Conservation (phyloP, 495 filamentous ascomycete genomes). For the Talaromyces liani region DNA sequence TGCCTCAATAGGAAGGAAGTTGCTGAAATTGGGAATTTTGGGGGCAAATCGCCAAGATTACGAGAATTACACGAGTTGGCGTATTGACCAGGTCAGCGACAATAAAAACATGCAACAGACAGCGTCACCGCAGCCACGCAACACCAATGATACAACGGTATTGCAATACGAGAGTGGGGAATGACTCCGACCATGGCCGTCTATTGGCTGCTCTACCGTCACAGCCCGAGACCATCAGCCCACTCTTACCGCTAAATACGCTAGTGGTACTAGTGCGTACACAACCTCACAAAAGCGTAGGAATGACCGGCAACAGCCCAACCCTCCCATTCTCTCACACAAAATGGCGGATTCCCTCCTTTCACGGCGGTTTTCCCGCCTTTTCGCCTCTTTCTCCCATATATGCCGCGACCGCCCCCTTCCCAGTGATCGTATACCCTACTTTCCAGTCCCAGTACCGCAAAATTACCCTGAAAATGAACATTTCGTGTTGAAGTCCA, state of each 20-base stretch:
- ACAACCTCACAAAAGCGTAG: not conserved
- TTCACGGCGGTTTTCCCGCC: not conserved
- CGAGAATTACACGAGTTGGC: not conserved
- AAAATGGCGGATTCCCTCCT: not conserved
- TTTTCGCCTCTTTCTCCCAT: not conserved
- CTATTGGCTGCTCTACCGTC: not conserved
- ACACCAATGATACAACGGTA: not conserved
- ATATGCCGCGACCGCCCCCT: not conserved
- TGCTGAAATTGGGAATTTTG: not conserved
- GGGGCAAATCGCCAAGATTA: not conserved
- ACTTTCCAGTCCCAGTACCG: not conserved
- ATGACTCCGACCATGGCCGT: not conserved
- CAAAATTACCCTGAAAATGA: not conserved
- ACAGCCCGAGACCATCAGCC: not conserved
- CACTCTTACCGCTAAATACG: not conserved
- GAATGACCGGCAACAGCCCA: not conserved
- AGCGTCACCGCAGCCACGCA: not conserved
- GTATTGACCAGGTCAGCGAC: not conserved
- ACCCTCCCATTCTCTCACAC: not conserved
- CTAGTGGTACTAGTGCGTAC: not conserved
- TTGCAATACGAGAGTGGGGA: not conserved
- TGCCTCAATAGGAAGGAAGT: not conserved
- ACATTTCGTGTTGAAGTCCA: not conserved
- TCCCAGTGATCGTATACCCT: not conserved
- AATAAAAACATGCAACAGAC: not conserved